phyloP scores from a whole-genome alignment of 208 protist species.

The Leishmania turanica region DNA sequence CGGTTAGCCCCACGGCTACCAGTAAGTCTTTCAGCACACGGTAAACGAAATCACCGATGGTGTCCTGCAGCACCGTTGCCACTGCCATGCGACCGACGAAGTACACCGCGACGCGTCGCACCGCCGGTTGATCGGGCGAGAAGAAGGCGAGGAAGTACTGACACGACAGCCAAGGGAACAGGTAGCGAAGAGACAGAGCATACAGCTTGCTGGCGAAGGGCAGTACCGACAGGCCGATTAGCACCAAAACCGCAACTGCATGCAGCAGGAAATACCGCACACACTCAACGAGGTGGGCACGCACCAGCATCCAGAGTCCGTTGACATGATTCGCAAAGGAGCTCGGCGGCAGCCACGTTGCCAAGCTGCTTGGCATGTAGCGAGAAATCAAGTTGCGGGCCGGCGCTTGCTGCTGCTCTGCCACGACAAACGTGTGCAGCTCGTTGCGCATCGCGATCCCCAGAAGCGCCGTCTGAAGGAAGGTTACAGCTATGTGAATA shows the following conservation, averaged over 20 bases:
- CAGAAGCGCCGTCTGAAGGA: slow-evolving; percentile 71
- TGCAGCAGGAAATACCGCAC: slow-evolving; percentile 65
- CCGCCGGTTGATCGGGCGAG: slow-evolving; percentile 20
- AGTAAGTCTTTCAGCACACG: slow-evolving; percentile 57
- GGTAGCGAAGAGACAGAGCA: slow-evolving; percentile 54
- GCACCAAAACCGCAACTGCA: slow-evolving; percentile 35
- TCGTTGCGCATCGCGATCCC: slow-evolving; percentile 73
- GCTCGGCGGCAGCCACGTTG: slow-evolving; percentile 25
- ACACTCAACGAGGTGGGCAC: slow-evolving; percentile 45
- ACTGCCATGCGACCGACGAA: slow-evolving; percentile 35
- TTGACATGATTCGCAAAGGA: slow-evolving; percentile 28
- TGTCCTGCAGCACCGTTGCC: slow-evolving; percentile 56
- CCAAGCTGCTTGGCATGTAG: slow-evolving; percentile 12
- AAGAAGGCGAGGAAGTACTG: slow-evolving; percentile 72
- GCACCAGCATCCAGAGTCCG: slow-evolving; percentile 51
- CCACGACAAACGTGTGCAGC: slow-evolving; percentile 39
- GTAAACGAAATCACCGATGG: slow-evolving; percentile 66
- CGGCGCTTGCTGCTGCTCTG: slow-evolving; percentile 10
- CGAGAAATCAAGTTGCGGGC: slow-evolving; percentile 8
- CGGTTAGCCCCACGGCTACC: slow-evolving; percentile 39
- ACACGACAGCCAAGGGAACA: slow-evolving; percentile 74
- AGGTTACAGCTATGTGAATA: slow-evolving; percentile 53
- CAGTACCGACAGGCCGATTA: slow-evolving; percentile 75
- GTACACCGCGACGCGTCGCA: slow-evolving; percentile 25
- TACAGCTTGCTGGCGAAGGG: slow-evolving; percentile 70